These are phyloP conservation scores for Psilocybe azurescens DNA, from an alignment of 768 basidiomycete species.

Conservation along the genomic window DNA sequence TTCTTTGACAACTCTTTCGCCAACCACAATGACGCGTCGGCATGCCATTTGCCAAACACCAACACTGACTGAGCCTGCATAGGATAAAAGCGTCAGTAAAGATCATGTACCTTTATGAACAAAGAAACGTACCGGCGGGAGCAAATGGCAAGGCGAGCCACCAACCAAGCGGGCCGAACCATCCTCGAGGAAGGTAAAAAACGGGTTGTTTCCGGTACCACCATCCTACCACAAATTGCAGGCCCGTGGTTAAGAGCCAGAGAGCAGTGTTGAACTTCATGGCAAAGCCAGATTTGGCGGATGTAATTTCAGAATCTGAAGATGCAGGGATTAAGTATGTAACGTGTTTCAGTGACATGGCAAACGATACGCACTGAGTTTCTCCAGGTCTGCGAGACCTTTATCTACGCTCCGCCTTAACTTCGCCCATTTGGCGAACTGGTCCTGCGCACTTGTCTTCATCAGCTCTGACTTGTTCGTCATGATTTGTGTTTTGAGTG, in stretches of 20 bases:
- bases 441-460: conserved; percentile 93
- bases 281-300: conserved; percentile 65
- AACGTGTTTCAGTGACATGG: conserved; percentile 1
- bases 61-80: conserved; percentile 86
- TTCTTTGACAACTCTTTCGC: conserved; percentile 76
- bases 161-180: conserved; percentile 92
- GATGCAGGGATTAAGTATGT: conserved; percentile 5
- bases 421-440: conserved; percentile 99
- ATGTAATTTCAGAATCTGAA: conserved; percentile 69
- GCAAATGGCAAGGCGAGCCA: conserved; percentile 91
- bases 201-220: conserved; percentile 91
- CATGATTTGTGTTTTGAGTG: conserved; percentile 83
- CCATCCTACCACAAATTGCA: conserved; percentile 86
- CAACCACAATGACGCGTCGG: conserved; percentile 79
- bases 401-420: conserved; percentile 90
- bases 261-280: conserved; percentile 74
- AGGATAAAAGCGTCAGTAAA: neutral
- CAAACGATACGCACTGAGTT: conserved; percentile 70
- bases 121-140: conserved; percentile 67
- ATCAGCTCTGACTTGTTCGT: conserved; percentile 82
- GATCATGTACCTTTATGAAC: neutral
- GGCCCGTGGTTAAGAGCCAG: conserved; percentile 88
- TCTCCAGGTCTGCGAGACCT: conserved; percentile 88
- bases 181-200: conserved; percentile 90
- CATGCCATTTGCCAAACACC: conserved; percentile 97